These are phyloP conservation scores for Thielaviopsis cerberus DNA, from an alignment of 2,329 filamentous ascomycete species.

Conservation along the genomic window DNA sequence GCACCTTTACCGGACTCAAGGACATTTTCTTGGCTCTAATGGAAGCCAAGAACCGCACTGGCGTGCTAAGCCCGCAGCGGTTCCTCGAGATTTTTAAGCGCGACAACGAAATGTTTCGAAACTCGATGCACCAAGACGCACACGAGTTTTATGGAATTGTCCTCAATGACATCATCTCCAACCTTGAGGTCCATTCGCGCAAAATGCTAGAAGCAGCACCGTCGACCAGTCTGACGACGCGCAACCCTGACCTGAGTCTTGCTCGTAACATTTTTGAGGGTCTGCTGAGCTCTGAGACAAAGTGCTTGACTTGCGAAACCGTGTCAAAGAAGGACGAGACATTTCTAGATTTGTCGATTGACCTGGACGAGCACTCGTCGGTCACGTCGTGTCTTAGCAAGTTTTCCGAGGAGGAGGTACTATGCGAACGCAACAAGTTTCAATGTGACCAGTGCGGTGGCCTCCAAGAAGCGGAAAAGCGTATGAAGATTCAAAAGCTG, in stretches of 20 bases:
- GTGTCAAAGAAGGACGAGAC: constrained; percentile 88
- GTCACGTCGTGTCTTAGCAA: constrained; percentile 89
- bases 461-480: constrained; percentile 90
- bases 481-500: constrained; percentile 95
- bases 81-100: constrained; percentile 86
- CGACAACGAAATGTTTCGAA: constrained; percentile 93
- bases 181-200: constrained; percentile 67
- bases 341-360: constrained; percentile 88
- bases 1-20: constrained; percentile 82
- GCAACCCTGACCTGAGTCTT: constrained; percentile 39
- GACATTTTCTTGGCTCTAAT: constrained; percentile 90
- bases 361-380: constrained; percentile 84
- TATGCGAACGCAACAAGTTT: constrained; percentile 96
- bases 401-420: constrained; percentile 95
- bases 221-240: constrained; percentile 29
- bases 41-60: constrained; percentile 61
- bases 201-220: constrained; percentile 30
- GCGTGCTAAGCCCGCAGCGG: constrained; percentile 77
- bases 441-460: constrained; percentile 96
- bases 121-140: constrained; percentile 93
- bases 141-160: constrained; percentile 92
- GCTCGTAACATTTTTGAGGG: constrained; percentile 96
- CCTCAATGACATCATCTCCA: constrained; percentile 87
- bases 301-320: constrained; percentile 90
- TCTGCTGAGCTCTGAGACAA: constrained; percentile 82